Percentiles rank a stretch among this genome's conserved stretches.
phyloP scores from a whole-genome alignment of 1,284 basidiomycete genomes.

The Agroathelia rolfsii region DNA sequence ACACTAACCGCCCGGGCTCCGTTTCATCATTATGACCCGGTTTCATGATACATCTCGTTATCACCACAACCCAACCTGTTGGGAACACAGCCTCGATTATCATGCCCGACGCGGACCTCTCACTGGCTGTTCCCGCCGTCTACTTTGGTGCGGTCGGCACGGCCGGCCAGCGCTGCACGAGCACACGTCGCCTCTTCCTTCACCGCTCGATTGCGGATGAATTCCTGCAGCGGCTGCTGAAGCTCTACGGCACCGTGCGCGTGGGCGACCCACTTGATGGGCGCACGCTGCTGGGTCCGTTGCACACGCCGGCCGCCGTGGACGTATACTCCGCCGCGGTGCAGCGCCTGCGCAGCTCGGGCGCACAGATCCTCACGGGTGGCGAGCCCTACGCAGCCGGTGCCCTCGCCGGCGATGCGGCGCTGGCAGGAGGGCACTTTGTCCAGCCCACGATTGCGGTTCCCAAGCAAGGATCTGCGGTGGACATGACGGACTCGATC shows the following conservation, averaged over 20 bases:
- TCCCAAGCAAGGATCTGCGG: constrained; percentile 45
- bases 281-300: constrained; percentile 74
- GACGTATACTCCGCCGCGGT: constrained; percentile 58
- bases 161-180: constrained; percentile 90
- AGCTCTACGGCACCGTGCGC: constrained; percentile 57
- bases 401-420: constrained; percentile 38
- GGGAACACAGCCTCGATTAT: constrained; percentile 79
- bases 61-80: no score
- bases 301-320: constrained; percentile 70
- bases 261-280: constrained; percentile 78
- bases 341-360: constrained; percentile 48
- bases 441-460: constrained; percentile 83
- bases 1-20: no score
- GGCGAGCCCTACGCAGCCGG: constrained; percentile 43
- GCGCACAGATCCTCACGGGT: constrained; percentile 72
- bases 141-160: constrained; percentile 95
- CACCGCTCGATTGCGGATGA: constrained; percentile 70
- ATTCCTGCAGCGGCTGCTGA: constrained; percentile 69
- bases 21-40: no score
- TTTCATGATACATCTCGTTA: no score
- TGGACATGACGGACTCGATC: constrained; percentile 42
- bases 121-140: constrained; percentile 78
- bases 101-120: constrained; percentile 87
- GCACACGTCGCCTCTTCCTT: constrained; percentile 83
- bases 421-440: no score